phyloP scores from a whole-genome alignment of 495 filamentous ascomycete genomes.

The Saxispiralis lemnorum region DNA sequence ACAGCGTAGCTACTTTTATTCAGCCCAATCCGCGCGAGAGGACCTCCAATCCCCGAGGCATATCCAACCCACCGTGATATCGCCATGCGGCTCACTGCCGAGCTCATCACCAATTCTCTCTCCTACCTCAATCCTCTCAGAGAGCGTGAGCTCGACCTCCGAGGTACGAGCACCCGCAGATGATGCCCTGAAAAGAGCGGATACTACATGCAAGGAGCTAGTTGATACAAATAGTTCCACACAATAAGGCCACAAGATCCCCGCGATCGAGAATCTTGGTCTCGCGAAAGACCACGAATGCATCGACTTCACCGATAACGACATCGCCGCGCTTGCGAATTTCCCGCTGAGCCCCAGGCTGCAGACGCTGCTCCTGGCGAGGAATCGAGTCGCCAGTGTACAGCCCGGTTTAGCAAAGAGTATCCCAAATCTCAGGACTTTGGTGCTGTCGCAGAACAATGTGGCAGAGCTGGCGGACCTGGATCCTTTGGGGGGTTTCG shows the following conservation, averaged over 20 bases:
- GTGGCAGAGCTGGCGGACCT: slow-evolving; percentile 48
- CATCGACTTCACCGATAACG: slow-evolving; percentile 97
- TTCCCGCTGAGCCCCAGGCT: slow-evolving; percentile 87
- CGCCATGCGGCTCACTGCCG: slow-evolving; percentile 80
- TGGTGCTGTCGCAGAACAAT: slow-evolving; percentile 47
- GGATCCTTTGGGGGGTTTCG: slow-evolving; percentile 57
- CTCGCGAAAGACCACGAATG: slow-evolving; percentile 66
- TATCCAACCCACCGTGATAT: no score
- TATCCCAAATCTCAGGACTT: slow-evolving; percentile 57
- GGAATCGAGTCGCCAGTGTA: slow-evolving; percentile 71
- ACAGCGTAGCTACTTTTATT: background rate
- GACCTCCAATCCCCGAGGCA: background rate
- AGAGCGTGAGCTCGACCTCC: slow-evolving; percentile 94
- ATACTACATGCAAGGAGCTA: slow-evolving; percentile 70
- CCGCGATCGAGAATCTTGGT: slow-evolving; percentile 93
- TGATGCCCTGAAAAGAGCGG: slow-evolving; percentile 79
- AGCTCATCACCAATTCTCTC: slow-evolving; percentile 76
- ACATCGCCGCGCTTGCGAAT: slow-evolving; percentile 73
- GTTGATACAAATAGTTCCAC: slow-evolving; percentile 56
- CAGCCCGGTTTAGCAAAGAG: slow-evolving; percentile 53
- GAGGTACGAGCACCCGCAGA: slow-evolving; percentile 48
- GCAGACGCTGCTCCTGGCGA: slow-evolving; percentile 67
- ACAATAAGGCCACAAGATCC: slow-evolving; percentile 87
- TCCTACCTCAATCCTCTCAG: slow-evolving; percentile 96
- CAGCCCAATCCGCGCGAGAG: background rate